phyloP scores from a whole-genome alignment of 345 rosid genomes.

The Mallotus nudiflorus region DNA sequence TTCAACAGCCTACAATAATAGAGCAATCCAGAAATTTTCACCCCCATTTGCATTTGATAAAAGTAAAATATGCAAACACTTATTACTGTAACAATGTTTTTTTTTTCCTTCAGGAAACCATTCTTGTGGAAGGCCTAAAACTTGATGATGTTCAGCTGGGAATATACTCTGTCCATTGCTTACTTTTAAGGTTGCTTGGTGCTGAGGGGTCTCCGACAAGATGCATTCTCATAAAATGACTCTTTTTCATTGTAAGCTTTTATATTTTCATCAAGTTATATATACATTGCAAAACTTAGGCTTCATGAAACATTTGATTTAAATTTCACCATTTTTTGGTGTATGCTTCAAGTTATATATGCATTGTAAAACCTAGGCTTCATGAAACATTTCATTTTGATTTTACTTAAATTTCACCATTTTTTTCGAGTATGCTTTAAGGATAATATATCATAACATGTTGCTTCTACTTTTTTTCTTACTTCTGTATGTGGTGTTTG shows the following conservation, averaged over 20 bases:
- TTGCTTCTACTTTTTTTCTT: too few relatives aligned
- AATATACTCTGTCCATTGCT: constrained; percentile 3
- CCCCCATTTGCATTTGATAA: not conserved
- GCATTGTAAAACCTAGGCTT: not conserved
- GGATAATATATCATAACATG: too few relatives aligned
- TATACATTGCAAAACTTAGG: not conserved
- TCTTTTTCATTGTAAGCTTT: constrained; percentile 2
- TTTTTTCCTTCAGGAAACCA: not conserved
- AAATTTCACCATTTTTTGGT: too few relatives aligned
- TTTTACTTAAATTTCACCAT: too few relatives aligned
- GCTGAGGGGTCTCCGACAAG: constrained; percentile 3
- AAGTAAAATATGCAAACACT: too few relatives aligned
- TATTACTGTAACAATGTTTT: not conserved
- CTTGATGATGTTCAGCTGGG: not conserved
- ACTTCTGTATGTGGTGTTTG: too few relatives aligned
- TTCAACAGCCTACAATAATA: not conserved
- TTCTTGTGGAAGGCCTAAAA: constrained; percentile 8
- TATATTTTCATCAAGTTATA: not conserved
- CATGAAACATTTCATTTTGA: too few relatives aligned
- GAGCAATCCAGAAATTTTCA: not conserved
- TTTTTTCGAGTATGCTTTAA: too few relatives aligned
- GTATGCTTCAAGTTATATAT: too few relatives aligned
- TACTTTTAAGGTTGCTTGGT: constrained; percentile 10
- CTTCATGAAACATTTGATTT: too few relatives aligned
- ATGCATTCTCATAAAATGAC: not conserved